phyloP scores from a whole-genome alignment of 2,329 filamentous ascomycete species.

The Ophidiomyces ophidiicola region DNA sequence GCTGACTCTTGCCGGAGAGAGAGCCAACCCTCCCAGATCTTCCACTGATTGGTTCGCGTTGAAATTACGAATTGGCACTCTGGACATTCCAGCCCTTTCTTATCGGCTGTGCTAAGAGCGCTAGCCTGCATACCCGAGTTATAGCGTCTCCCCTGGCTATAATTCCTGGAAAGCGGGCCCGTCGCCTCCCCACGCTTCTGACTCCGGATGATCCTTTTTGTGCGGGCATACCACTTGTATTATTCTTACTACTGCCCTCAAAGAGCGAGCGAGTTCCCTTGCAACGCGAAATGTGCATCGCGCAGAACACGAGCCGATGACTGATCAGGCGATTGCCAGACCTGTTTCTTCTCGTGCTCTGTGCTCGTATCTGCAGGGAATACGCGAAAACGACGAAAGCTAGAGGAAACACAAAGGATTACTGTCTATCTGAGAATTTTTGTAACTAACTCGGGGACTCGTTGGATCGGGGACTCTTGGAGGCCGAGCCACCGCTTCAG shows the following conservation, averaged over 20 bases:
- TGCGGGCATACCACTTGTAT: too few species aligned
- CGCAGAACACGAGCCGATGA: neutral
- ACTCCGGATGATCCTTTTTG: constrained; percentile 3
- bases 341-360: too few species aligned
- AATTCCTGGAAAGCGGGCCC: constrained; percentile 4
- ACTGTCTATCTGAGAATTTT: neutral
- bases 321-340: neutral
- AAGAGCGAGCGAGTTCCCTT: too few species aligned
- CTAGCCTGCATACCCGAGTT: neutral
- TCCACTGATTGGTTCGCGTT: neutral
- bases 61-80: constrained; percentile 4
- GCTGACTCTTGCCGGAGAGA: too few species aligned
- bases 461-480: neutral
- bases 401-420: neutral
- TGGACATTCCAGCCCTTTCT: constrained; percentile 4
- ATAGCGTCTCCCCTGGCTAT: neutral
- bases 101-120: neutral
- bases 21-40: neutral
- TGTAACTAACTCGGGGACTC: neutral
- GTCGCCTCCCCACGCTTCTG: constrained; percentile 8
- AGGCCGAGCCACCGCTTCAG: too few species aligned
- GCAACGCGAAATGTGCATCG: neutral
- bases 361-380: constrained; percentile 6
- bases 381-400: too few species aligned
- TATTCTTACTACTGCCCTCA: too few species aligned